phyloP scores from a whole-genome alignment of 192 early-diverging fungal genomes.

The Oehlia diaphana region DNA sequence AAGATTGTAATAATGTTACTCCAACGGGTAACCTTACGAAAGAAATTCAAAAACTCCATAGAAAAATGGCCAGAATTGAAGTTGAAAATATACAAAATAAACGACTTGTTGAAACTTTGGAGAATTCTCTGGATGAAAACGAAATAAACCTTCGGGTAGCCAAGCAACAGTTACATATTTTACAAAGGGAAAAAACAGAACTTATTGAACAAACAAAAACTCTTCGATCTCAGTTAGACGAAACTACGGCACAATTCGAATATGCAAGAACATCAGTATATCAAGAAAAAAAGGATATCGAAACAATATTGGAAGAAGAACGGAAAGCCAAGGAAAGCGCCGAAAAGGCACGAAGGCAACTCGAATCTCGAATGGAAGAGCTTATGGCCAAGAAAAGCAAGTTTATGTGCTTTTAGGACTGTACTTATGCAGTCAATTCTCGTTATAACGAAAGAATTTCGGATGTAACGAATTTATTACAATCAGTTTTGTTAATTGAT shows the following conservation, averaged over 20 bases:
- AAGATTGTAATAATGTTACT: neutral
- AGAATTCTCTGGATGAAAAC: constrained; percentile 43
- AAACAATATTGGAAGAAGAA: constrained; percentile 46
- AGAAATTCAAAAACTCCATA: constrained; percentile 34
- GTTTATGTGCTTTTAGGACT: constrained; percentile 56
- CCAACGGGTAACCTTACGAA: constrained; percentile 8
- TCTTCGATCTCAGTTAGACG: constrained; percentile 38
- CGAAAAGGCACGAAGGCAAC: constrained; percentile 44
- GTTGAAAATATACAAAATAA: constrained; percentile 39
- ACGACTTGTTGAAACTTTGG: constrained; percentile 37
- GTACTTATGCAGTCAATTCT: neutral
- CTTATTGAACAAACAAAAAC: constrained; percentile 38
- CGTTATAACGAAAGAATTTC: constrained; percentile 3
- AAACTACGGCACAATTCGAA: constrained; percentile 36
- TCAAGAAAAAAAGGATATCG: constrained; percentile 41
- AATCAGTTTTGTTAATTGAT: neutral
- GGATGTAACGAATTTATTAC: neutral
- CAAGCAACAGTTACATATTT: constrained; percentile 39
- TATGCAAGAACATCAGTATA: constrained; percentile 20
- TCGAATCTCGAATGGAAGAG: constrained; percentile 60
- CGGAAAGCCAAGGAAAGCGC: constrained; percentile 52
- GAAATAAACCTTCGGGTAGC: constrained; percentile 41
- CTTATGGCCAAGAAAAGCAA: constrained; percentile 57
- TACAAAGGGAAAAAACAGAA: constrained; percentile 41
- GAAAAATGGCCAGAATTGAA: constrained; percentile 38